Percentiles rank a stretch among this genome's conserved stretches.
phyloP scores from a whole-genome alignment of 2,329 filamentous ascomycete species.

The Aspergillus nomiae region DNA sequence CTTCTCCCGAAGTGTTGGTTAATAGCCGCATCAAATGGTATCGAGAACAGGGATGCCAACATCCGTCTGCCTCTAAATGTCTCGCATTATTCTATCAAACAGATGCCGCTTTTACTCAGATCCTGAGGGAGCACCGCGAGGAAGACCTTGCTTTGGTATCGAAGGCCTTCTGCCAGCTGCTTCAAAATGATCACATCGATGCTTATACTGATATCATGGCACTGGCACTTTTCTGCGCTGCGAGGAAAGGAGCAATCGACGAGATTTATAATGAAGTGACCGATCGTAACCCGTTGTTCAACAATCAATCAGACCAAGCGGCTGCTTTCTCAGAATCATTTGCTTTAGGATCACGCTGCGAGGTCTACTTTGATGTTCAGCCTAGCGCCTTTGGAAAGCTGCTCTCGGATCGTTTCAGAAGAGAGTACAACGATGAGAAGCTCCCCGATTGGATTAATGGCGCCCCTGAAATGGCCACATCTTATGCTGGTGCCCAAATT shows the following conservation, averaged over 20 bases:
- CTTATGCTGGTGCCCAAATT: slow-evolving; percentile 56
- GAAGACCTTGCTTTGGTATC: slow-evolving; percentile 41
- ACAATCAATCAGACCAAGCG: slow-evolving; percentile 63
- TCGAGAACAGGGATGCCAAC: slow-evolving; percentile 37
- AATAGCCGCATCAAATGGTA: slow-evolving; percentile 47
- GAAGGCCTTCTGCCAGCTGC: slow-evolving; percentile 37
- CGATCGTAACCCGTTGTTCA: slow-evolving; percentile 63
- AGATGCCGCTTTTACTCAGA: slow-evolving; percentile 29
- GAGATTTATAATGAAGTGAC: slow-evolving; percentile 66
- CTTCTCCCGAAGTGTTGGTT: slow-evolving; percentile 39
- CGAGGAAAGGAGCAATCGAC: slow-evolving; percentile 59
- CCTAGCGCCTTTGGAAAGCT: slow-evolving; percentile 52
- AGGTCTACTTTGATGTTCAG: slow-evolving; percentile 61
- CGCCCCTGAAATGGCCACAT: slow-evolving; percentile 51
- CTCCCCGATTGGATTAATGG: slow-evolving; percentile 55
- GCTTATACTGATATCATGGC: slow-evolving; percentile 57
- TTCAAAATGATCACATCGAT: slow-evolving; percentile 40
- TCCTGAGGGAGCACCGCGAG: slow-evolving; percentile 33
- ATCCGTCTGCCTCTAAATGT: slow-evolving; percentile 37
- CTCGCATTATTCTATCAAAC: slow-evolving; percentile 43
- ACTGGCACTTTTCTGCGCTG: slow-evolving; percentile 60
- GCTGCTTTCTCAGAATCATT: slow-evolving; percentile 66
- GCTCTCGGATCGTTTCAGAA: slow-evolving; percentile 44
- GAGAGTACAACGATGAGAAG: slow-evolving; percentile 49
- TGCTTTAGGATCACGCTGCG: slow-evolving; percentile 64